phyloP scores from a whole-genome alignment of 306 rosid species.

The Quercus wislizeni region DNA sequence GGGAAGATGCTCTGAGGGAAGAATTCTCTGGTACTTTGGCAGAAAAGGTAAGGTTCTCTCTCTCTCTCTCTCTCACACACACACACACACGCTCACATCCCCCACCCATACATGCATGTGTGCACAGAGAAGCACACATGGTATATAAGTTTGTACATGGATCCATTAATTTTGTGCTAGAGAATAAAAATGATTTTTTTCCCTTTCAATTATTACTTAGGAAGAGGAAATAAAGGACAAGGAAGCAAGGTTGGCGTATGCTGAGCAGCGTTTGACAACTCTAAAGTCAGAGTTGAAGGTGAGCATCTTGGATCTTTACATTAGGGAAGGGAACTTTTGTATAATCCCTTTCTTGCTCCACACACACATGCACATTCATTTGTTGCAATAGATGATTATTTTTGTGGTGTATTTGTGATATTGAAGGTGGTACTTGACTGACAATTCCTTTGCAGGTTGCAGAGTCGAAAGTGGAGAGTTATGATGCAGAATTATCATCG shows the following conservation, averaged over 20 bases:
- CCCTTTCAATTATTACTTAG: slow-evolving; percentile 44
- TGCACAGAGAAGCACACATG: background rate
- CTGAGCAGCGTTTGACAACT: slow-evolving; percentile 81
- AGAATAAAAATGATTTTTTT: slow-evolving; percentile 11
- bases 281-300: slow-evolving; percentile 78
- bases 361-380: background rate
- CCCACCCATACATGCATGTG: background rate
- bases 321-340: background rate
- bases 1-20: slow-evolving; percentile 93
- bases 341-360: background rate
- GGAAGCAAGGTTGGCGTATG: slow-evolving; percentile 61
- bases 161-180: background rate
- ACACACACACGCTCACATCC: background rate
- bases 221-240: slow-evolving; percentile 78
- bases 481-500: slow-evolving; percentile 60
- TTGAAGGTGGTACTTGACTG: background rate
- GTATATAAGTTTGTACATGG: background rate
- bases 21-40: slow-evolving; percentile 71
- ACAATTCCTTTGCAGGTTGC: slow-evolving; percentile 63
- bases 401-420: background rate
- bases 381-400: background rate
- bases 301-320: slow-evolving; percentile 23
- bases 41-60: slow-evolving; percentile 52
- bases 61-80: background rate
- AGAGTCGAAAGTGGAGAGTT: slow-evolving; percentile 71